Evolutionary conservation across 495 filamentous ascomycete species (phyloP).

Genomic region (Pseudoneurospora amorphoporcata): DNA sequence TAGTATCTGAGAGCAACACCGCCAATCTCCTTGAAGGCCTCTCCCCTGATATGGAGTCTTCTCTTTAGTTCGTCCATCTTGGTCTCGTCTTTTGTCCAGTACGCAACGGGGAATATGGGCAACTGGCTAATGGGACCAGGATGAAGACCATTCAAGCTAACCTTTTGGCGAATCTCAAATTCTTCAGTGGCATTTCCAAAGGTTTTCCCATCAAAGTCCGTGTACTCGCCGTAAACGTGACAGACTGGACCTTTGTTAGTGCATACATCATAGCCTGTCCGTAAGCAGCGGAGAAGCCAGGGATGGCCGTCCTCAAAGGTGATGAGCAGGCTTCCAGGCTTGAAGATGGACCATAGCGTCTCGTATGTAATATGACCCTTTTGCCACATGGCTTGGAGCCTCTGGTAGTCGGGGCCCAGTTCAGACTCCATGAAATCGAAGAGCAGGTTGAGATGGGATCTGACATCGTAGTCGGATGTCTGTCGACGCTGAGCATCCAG

Average conservation of each 20-base stretch:
- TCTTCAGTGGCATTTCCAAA: background rate
- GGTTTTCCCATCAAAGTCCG: slow-evolving; percentile 1
- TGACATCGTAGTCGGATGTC: slow-evolving; percentile 15
- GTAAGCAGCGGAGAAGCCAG: background rate
- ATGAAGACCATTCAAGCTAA: background rate
- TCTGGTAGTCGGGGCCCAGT: slow-evolving; percentile 17
- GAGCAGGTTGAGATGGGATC: slow-evolving; percentile 24
- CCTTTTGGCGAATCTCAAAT: background rate
- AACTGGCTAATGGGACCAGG: background rate
- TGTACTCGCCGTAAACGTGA: background rate
- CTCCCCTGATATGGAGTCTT: background rate
- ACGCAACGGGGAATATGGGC: background rate
- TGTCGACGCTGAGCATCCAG: slow-evolving; percentile 15
- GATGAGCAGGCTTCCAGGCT: slow-evolving; percentile 25
- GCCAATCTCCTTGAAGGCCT: background rate
- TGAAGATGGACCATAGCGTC: slow-evolving; percentile 28
- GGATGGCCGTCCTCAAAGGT: slow-evolving; percentile 14
- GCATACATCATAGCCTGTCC: slow-evolving; percentile 1
- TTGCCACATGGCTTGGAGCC: slow-evolving; percentile 15
- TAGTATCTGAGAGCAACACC: background rate
- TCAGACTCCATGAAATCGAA: slow-evolving; percentile 26
- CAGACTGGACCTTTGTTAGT: background rate
- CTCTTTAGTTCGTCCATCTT: background rate
- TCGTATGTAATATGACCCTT: slow-evolving; percentile 21
- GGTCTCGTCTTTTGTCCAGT: background rate